phyloP scores from a whole-genome alignment of 2,329 filamentous ascomycete species.

The Hymenoscyphus linearis region DNA sequence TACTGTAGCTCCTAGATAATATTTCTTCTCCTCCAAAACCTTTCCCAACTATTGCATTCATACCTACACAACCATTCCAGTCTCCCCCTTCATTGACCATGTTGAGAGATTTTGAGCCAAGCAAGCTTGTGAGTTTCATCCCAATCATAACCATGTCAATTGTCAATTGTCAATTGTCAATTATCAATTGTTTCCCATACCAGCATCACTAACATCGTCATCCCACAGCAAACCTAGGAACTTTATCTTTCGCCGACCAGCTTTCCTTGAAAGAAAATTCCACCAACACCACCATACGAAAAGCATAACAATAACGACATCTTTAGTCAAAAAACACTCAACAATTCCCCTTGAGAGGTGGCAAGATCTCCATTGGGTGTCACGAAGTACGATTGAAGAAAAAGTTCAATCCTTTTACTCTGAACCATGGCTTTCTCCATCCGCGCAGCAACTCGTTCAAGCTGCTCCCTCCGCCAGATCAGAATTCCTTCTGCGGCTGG shows the following conservation, averaged over 20 bases:
- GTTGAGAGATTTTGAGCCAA: conserved; percentile 19
- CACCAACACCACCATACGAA: not conserved
- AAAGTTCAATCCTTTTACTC: conserved; percentile 6
- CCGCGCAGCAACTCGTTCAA: conserved; percentile 29
- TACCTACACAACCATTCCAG: not conserved
- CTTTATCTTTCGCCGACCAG: conserved; percentile 3
- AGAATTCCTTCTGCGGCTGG: conserved; percentile 20
- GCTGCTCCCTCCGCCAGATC: conserved; percentile 30
- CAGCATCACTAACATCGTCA: not conserved
- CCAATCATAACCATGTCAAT: not conserved
- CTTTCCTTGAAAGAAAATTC: conserved; percentile 4
- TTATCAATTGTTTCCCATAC: no score
- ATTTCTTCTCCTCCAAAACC: not conserved
- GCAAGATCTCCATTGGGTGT: conserved; percentile 15
- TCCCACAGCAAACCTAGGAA: conserved; percentile 9
- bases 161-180: no score
- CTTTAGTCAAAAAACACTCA: conserved; percentile 5
- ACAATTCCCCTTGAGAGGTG: conserved; percentile 3
- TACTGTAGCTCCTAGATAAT: not conserved
- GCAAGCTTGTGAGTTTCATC: conserved; percentile 6
- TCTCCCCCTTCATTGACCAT: conserved; percentile 8
- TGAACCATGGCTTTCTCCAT: conserved; percentile 31
- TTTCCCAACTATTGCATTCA: conserved; percentile 1
- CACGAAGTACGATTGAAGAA: conserved; percentile 21
- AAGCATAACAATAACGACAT: conserved; percentile 1